Base-by-base conservation (phyloP, 129 eudicot species). In the Tagetes erecta region DNA sequence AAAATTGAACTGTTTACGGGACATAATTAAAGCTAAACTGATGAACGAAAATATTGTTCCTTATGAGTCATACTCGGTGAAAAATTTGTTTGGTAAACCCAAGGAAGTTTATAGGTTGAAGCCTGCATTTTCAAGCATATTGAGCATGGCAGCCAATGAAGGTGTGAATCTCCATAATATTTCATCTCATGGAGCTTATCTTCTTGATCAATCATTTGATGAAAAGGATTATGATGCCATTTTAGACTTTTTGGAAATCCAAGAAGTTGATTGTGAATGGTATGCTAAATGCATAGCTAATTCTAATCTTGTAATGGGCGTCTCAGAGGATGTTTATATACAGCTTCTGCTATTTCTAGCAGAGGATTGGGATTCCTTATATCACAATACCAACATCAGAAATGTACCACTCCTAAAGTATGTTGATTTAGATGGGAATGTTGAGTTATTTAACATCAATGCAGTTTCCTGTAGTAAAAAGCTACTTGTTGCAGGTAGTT, bases 251-350 rank as follows among this genome's bases (percentile, higher is more conserved):
- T 38, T 89, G 73, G 87, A 68, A 38, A 78, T 89, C 47, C 0
- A 67, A 44, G 0, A 5, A 44, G 86, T 89, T 1, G 83, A 72
- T 9, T 4, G 62, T 31, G 81, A 78, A 47, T 89, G 95, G 95
- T 89, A 89, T 72, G 73, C 86, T 2, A 88, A 83, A 39, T 88
- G 93, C 80, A 78, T 88, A 41, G 71, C 50, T 39, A 75, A 88
- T 68, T 71, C 89, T 3, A 70, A 88, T 52, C 78, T 85, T 50
- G 84, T 80, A 6, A 41, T 67, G 75, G 89, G 82, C 5, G 86
- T 80, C 6, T 39, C 77, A 0, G 89, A 88, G 49, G 84, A 72
- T 40, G 45, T 72, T 59, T 88, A 83, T 49, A 2, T 78, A 33
- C 71, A 85, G 57, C 82, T 88, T 74, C 73, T 88, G 27, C 35